Conservation (phyloP, 1,284 basidiomycete species). For the Irpex rosettiformis region DNA sequence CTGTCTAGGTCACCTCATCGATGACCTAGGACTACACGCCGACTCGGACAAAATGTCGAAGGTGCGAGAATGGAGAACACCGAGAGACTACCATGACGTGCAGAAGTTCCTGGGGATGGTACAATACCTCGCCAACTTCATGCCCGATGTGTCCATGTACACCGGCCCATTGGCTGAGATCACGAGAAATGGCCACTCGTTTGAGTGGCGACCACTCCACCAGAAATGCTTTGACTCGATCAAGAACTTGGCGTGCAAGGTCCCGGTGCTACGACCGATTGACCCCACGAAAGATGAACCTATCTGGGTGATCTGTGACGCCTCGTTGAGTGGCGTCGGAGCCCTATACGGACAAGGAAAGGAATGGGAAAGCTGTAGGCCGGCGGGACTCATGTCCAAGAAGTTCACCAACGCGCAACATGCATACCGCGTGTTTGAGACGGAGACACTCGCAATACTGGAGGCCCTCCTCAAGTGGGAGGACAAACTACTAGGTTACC, state of each 20-base stretch:
- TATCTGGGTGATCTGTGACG: conserved; percentile 2
- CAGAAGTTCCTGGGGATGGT: conserved; percentile 38
- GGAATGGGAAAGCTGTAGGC: neutral
- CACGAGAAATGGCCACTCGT: neutral
- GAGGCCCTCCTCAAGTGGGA: conserved; percentile 36
- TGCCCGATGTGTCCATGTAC: conserved; percentile 31
- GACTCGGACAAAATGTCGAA: conserved; percentile 24
- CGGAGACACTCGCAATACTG: conserved; percentile 35
- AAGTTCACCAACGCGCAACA: conserved; percentile 31
- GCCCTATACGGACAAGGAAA: neutral
- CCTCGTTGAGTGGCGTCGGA: neutral
- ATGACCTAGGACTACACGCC: conserved; percentile 26
- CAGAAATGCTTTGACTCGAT: neutral
- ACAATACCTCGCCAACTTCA: conserved; percentile 36
- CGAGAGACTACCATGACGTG: conserved; percentile 33
- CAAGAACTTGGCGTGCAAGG: neutral
- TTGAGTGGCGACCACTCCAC: neutral
- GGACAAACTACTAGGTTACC: conserved; percentile 27
- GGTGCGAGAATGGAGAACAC: conserved; percentile 23
- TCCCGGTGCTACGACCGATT: neutral
- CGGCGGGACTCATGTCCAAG: conserved; percentile 1
- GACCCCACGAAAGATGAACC: neutral
- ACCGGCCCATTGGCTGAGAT: conserved; percentile 27
- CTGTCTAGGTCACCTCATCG: conserved; percentile 26
- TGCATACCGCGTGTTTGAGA: conserved; percentile 32